These are phyloP conservation scores for Rhizopus sp. DNA, from an alignment of 371 early-diverging fungal species.

Conservation along the genomic window DNA sequence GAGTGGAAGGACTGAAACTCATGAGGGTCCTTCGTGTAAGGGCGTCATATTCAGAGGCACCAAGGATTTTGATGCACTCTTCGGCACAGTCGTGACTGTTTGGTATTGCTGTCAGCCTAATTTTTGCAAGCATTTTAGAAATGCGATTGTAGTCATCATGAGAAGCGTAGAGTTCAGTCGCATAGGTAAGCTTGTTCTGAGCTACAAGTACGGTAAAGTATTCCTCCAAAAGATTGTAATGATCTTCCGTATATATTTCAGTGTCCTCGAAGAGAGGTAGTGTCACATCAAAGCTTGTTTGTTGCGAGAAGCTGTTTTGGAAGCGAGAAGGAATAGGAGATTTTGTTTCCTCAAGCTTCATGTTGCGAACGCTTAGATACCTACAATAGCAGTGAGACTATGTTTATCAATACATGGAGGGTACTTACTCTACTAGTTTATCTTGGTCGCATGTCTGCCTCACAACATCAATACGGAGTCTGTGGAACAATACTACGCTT, in stretches of 20 bases:
- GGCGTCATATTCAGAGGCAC: conserved; percentile 15
- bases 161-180: conserved; percentile 16
- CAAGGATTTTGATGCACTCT: conserved; percentile 12
- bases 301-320: too few species aligned
- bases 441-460: conserved; percentile 23
- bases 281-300: not conserved
- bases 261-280: conserved; percentile 8
- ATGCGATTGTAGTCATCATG: conserved; percentile 20
- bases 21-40: conserved; percentile 21
- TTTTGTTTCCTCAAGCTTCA: not conserved
- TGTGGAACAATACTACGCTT: conserved; percentile 19
- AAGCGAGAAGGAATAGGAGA: conserved; percentile 12
- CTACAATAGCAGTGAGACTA: not conserved
- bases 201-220: conserved; percentile 25
- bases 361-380: conserved; percentile 5
- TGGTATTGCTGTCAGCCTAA: conserved; percentile 15
- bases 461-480: conserved; percentile 26
- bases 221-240: conserved; percentile 7
- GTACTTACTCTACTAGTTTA: conserved; percentile 26
- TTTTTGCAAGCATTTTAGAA: conserved; percentile 21
- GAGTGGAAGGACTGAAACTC: conserved; percentile 18
- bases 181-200: conserved; percentile 13
- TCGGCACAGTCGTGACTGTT: not conserved
- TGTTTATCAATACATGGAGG: not conserved
- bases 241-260: not conserved